These are phyloP conservation scores for Excoecaria cochinchinensis DNA, from an alignment of 345 rosid genomes.

Conservation along the genomic window DNA sequence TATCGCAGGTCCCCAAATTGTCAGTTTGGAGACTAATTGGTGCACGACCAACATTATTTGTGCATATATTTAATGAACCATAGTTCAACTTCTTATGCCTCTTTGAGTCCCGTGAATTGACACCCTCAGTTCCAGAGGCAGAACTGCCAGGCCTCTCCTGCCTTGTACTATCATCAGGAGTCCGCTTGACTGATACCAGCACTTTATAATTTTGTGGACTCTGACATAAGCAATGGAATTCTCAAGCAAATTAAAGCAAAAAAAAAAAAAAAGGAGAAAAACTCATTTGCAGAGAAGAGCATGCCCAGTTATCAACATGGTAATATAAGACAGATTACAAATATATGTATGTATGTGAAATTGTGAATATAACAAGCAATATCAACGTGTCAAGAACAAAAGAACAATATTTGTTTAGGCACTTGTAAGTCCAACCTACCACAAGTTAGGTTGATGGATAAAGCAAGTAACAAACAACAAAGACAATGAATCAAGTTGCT, in stretches of 20 bases:
- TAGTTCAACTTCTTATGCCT: conserved; percentile 51
- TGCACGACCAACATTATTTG: conserved; percentile 5
- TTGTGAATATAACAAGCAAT: background rate
- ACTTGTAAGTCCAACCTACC: background rate
- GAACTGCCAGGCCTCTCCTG: conserved; percentile 32
- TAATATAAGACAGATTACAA: background rate
- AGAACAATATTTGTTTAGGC: background rate
- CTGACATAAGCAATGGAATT: conserved; percentile 28
- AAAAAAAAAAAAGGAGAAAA: background rate
- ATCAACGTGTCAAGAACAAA: background rate
- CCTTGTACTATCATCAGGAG: conserved; percentile 19
- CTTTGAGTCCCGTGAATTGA: conserved; percentile 40
- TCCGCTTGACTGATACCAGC: conserved; percentile 27
- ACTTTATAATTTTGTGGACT: conserved; percentile 30
- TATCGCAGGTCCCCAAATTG: conserved; percentile 21
- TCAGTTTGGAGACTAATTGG: conserved; percentile 20
- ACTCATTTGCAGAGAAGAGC: background rate
- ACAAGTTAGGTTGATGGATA: background rate
- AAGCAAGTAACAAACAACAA: background rate
- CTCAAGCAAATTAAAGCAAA: background rate
- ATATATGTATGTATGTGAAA: background rate
- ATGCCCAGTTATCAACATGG: background rate
- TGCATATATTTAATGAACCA: conserved; percentile 17
- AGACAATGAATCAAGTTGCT: background rate
- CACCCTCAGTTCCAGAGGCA: conserved; percentile 36